Evolutionary conservation across 148 eudicot genomes (phyloP).

Genomic region (Silene conica): DNA sequence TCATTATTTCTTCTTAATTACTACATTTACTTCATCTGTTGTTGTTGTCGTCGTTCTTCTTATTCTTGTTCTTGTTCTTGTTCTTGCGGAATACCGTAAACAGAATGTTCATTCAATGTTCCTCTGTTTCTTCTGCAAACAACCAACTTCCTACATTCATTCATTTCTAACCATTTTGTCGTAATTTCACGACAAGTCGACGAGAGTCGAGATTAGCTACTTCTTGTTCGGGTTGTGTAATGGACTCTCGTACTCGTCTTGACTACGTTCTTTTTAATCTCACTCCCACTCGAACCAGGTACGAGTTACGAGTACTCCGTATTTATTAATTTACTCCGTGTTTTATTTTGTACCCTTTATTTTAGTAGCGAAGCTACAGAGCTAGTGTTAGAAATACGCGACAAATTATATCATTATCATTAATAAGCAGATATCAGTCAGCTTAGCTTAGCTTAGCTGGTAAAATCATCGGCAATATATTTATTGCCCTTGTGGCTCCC

Average conservation of each 20-base stretch:
- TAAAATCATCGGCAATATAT: no score
- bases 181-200: not conserved
- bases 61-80: not conserved
- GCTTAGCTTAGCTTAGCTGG: no score
- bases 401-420: no score
- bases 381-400: no score
- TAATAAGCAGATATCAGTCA: no score
- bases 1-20: not conserved
- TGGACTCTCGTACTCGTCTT: not conserved
- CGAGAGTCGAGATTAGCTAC: no score
- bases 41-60: no score
- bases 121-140: not conserved
- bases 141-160: not conserved
- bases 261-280: not conserved
- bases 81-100: not conserved
- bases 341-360: no score
- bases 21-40: not conserved
- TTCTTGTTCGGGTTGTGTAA: not conserved
- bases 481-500: no score
- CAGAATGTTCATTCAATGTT: not conserved
- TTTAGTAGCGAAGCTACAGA: no score
- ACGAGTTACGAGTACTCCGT: no score
- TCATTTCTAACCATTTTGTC: not conserved
- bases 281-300: constrained; percentile 5
- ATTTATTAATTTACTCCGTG: not conserved